Evolutionary conservation across 179 eudicot species (phyloP), one percentile per base, ranked within the genome.

Genomic region (Beta lomatogona): DNA sequence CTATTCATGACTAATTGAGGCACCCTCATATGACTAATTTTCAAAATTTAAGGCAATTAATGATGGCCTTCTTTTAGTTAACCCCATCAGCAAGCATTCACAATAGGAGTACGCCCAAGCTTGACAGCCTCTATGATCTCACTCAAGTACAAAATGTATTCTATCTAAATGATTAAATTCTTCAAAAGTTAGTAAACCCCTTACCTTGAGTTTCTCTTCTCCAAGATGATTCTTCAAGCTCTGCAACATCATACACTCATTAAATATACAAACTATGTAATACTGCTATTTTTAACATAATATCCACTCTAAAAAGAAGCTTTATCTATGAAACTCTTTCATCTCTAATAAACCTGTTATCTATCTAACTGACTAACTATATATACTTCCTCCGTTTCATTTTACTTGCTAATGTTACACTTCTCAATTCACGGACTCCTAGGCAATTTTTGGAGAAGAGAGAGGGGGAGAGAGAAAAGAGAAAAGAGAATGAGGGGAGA

Each of bases 121-220:
- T 4, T 9, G 54, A 57, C 70, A 10, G 21, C 52, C 10, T 7
- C 66, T 25, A 21, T n/a, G 19, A 54, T 4, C 61, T 28, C 77
- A 54, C 21, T 28, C 64, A 54, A 28, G n/a, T 73, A 54, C 8
- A 54, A 71, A 3, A 4, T 13, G 46, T 31, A 66, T 66, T 4
- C 53, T 48, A 48, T 15, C 25, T 25, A n/a, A 0, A 52, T 9
- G 15, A 73, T 25, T 18, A 48, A 22, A 50, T 4, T 53, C 55
- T 72, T 16, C 60, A 28, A 5, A 7, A 48, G 53, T 7, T 71
- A 31, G 19, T 31, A 45, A 61, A 25, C 44, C 53, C 75, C 83
- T 82, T 81, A 94, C 99, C 92, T 92, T 94, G 76, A 95, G 93
- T 85, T 91, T 89, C 14, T 94, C 97, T 16, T 95, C 99, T 79